These are phyloP conservation scores for Zygotorulaspora mrakii DNA, from an alignment of 1,139 yeast genomes.

Conservation along the genomic window DNA sequence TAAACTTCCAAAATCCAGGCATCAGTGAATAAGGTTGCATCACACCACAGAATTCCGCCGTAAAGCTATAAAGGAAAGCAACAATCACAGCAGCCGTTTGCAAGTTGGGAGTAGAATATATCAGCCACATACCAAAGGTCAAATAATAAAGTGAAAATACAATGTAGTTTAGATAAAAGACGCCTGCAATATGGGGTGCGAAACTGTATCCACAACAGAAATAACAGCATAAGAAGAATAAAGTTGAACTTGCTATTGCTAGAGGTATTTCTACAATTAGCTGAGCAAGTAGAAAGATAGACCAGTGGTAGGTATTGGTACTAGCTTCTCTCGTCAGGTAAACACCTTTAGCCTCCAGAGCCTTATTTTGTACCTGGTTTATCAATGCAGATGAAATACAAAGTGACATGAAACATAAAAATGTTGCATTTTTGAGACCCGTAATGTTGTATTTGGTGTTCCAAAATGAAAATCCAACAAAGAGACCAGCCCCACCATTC, in stretches of 20 bases:
- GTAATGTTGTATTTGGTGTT: constrained; percentile 47
- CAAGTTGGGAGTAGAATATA: constrained; percentile 54
- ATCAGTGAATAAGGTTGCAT: constrained; percentile 49
- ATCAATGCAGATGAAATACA: constrained; percentile 51
- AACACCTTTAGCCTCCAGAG: constrained; percentile 49
- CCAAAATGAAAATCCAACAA: constrained; percentile 57
- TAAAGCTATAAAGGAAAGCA: constrained; percentile 48
- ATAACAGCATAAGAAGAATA: constrained; percentile 50
- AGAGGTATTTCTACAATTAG: constrained; percentile 50
- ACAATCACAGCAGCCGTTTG: constrained; percentile 56
- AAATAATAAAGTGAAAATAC: constrained; percentile 50
- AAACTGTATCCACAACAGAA: constrained; percentile 51
- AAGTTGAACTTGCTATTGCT: constrained; percentile 45
- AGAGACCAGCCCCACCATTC: constrained; percentile 45
- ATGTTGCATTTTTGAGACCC: constrained; percentile 52
- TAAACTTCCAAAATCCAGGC: constrained; percentile 64
- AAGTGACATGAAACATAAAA: constrained; percentile 49
- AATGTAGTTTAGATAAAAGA: constrained; percentile 46
- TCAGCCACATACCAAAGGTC: constrained; percentile 49
- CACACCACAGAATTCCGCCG: constrained; percentile 56
- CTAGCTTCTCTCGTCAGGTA: constrained; percentile 57
- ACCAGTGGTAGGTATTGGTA: constrained; percentile 63
- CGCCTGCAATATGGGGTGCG: constrained; percentile 49
- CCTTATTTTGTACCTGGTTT: constrained; percentile 56
- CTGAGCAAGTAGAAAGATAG: constrained; percentile 50